Conservation (phyloP, 768 basidiomycete species). For the Panaeolus papilionaceus region DNA sequence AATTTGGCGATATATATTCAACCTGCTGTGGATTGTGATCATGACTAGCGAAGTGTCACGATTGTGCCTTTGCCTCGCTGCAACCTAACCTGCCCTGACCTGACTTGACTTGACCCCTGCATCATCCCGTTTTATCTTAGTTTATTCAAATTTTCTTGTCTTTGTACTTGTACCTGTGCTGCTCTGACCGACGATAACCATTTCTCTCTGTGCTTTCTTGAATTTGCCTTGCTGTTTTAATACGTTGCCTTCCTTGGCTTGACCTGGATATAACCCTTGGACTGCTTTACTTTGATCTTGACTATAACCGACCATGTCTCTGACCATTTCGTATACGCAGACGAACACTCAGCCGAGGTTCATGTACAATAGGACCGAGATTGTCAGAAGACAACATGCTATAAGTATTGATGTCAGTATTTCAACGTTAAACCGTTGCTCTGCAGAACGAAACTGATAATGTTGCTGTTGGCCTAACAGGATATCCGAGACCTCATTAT, state of each 20-base stretch:
- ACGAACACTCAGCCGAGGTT: conserved; percentile 67
- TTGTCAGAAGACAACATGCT: conserved; percentile 72
- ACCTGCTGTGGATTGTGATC: not conserved
- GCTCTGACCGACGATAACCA: too few relatives aligned
- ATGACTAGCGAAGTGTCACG: not conserved
- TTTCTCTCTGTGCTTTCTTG: not conserved
- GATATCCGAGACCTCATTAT: conserved; percentile 88
- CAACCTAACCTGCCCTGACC: not conserved
- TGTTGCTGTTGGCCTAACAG: conserved; percentile 43
- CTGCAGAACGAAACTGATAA: not conserved
- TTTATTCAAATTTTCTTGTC: conserved; percentile 1
- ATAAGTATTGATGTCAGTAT: conserved; percentile 80
- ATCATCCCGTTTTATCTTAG: conserved; percentile 13
- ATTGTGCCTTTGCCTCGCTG: conserved; percentile 6
- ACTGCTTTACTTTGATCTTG: conserved; percentile 4
- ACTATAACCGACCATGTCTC: conserved; percentile 20
- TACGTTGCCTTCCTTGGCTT: not conserved
- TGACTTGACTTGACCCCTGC: not conserved
- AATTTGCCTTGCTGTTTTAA: not conserved
- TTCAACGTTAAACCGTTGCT: too few relatives aligned
- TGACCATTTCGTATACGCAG: conserved; percentile 36
- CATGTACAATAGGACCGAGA: conserved; percentile 82
- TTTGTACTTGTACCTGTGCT: too few relatives aligned
- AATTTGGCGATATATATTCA: not conserved
- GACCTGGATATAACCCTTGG: not conserved